phyloP scores from a whole-genome alignment of 2,329 filamentous ascomycete species.

The Fusarium marasasianum region DNA sequence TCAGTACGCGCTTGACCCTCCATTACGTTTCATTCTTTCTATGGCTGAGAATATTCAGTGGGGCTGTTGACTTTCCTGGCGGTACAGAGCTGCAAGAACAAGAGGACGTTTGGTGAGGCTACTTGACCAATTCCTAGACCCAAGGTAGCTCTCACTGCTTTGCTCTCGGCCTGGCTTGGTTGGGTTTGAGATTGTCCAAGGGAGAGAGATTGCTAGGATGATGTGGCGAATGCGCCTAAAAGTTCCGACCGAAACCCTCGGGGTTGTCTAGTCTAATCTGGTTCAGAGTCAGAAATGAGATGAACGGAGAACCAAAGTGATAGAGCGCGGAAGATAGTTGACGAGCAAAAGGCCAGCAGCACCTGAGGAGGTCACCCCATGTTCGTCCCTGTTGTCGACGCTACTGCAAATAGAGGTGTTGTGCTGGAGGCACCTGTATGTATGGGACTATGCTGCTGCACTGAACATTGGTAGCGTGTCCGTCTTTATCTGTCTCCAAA shows the following conservation, averaged over 20 bases:
- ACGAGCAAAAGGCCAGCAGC: slow-evolving; percentile 12
- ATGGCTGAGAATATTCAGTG: slow-evolving; percentile 29
- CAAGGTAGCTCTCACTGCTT: slow-evolving; percentile 9
- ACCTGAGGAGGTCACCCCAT: slow-evolving; percentile 22
- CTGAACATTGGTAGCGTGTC: slow-evolving; percentile 13
- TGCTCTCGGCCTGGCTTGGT: slow-evolving; percentile 20
- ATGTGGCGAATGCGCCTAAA: slow-evolving; percentile 30
- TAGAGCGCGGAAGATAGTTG: slow-evolving; percentile 10
- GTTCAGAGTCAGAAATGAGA: slow-evolving; percentile 18
- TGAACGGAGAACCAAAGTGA: slow-evolving; percentile 13
- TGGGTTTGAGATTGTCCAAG: slow-evolving; percentile 32
- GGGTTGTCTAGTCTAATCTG: slow-evolving; percentile 21
- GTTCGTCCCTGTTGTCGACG: slow-evolving; percentile 28
- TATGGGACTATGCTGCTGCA: not conserved
- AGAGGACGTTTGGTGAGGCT: slow-evolving; percentile 16
- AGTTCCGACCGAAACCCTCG: slow-evolving; percentile 38
- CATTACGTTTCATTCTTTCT: slow-evolving; percentile 24
- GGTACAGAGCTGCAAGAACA: slow-evolving; percentile 12
- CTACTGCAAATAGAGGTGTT: slow-evolving; percentile 29
- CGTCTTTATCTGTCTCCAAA: slow-evolving; percentile 18
- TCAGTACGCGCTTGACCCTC: slow-evolving; percentile 33
- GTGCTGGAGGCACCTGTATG: not conserved
- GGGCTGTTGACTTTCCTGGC: slow-evolving; percentile 10
- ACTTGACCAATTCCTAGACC: slow-evolving; percentile 9
- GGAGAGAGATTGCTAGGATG: slow-evolving; percentile 30